Base-by-base conservation (phyloP, 2,329 filamentous ascomycete species). In the Fusarium bulbicola region DNA sequence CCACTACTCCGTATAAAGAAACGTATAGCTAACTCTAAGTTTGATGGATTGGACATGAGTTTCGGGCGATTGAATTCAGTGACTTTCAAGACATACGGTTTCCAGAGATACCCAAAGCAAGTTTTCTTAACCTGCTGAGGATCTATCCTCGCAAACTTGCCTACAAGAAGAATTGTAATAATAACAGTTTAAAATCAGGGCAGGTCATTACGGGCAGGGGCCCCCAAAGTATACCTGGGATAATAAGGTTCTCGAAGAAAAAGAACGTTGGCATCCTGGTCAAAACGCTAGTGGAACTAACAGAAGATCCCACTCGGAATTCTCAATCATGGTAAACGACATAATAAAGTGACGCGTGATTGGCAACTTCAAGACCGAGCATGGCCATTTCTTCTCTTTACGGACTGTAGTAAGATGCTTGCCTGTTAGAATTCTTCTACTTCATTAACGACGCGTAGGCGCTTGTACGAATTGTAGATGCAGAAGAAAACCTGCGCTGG, bases 171-270 rank as follows among this genome's bases (percentile, higher is more conserved):
- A 47, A 65, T n/a, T n/a, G 21, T 21, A 30, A 64, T 24, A 30
- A 64, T 40, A 39, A 57, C 34, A 34, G 28, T 36, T 40, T 37
- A 18, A 45, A 34, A 34, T 58, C 64, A 60, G 34, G 37, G 34
- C 34, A 67, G 46, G 30, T 64, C 53, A 61, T 28, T 67, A 61
- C 50, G 40, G 34, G 50, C 53, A 61, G 63, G 64, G 66, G 26
- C 7, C 13, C 6, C 36, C 11, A 65, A 37, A 70, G 37, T 59
- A 59, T 49, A 49, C 24, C 30, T 30, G 42, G 66, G 46, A 59
- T 58, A 69, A 69, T 58, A 69, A 69, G 36, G 65, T 73, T 73
- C 71, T 73, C 67, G 71, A 73, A 73, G 63, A 46, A 74, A 68
- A 74, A 61, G 56, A 63, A 74, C 59, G 34, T 49, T 52, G 20